A percentile compares a stretch with the other conserved stretches of the same genome.
These are phyloP conservation scores for Penicillium sp. DNA, from an alignment of 2,329 filamentous ascomycete species.

Conservation along the genomic window DNA sequence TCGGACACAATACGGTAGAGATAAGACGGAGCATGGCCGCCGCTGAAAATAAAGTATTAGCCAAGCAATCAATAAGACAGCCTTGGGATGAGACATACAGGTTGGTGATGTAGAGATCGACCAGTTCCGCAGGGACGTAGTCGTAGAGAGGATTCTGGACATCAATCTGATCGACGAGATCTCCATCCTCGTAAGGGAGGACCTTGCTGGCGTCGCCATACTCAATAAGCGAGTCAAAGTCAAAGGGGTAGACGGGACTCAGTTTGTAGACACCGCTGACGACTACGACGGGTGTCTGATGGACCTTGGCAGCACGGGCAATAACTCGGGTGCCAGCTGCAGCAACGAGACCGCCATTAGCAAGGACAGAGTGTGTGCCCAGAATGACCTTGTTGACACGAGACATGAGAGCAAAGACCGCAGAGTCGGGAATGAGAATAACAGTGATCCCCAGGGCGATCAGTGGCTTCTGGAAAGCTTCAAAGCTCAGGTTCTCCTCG, in stretches of 20 bases:
- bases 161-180: constrained; percentile 70
- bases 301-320: constrained; percentile 75
- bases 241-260: constrained; percentile 80
- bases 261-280: constrained; percentile 91
- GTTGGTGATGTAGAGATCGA: constrained; percentile 65
- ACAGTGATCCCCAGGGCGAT: constrained; percentile 72
- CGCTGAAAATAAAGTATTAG: constrained; percentile 38
- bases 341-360: constrained; percentile 79
- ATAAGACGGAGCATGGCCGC: constrained; percentile 60
- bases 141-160: constrained; percentile 76
- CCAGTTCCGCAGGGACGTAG: constrained; percentile 70
- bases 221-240: constrained; percentile 76
- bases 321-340: constrained; percentile 79
- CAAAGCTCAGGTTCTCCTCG: constrained; percentile 45
- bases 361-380: constrained; percentile 77
- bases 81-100: constrained; percentile 50
- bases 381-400: constrained; percentile 93
- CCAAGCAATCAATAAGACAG: background rate
- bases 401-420: constrained; percentile 89
- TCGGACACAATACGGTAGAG: constrained; percentile 62
- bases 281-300: constrained; percentile 79
- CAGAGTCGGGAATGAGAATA: constrained; percentile 76
- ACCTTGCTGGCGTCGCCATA: constrained; percentile 75
- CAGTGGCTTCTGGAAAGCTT: constrained; percentile 69
- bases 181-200: constrained; percentile 71